Evolutionary conservation across 2,329 filamentous ascomycete genomes (phyloP), one percentile per base, ranked within the genome.

Genomic region (Trichoderma gracile): DNA sequence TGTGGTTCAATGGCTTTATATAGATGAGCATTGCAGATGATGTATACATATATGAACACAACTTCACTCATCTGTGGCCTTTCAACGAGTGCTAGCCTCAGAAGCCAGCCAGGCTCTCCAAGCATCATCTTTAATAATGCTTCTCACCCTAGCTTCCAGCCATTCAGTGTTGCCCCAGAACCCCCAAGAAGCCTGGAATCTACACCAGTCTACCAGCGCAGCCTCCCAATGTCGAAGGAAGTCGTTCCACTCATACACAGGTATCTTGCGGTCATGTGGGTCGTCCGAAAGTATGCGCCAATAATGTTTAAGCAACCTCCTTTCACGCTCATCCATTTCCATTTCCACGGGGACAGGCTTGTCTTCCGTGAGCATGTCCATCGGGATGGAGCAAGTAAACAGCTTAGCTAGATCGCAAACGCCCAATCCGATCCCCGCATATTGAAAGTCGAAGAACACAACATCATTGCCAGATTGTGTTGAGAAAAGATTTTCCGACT

Each of bases 401-500:
- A 89, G 73, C 70, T 89, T 89, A 2, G 86, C 87, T 0, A 90
- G 76, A 71, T 90, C 88, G 67, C 86, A 87, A 0, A 86, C 86
- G 0, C 88, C 87, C 0, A 89, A 72, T 0, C 88, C 87, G 0
- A 89, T 73, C 0, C 88, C 88, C 0, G 84, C 81, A 68, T 90
- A 90, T 68, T 90, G 88, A 63, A 90, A 90, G 71, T 90, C 88
- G 69, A 86, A 89, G 67, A 90, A 87, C 0, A 85, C 86, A 1
- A 87, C 85, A 3, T 76, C 65, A 2, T 82, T 74, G 1, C 84
- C 85, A 0, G 72, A 68, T 0, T 70, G 64, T 0, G 77, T 85
- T 0, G 84, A 85, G 69, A 89, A 89, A 7, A 90, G 78, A 65
- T 90, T 90, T 68, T 89, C 87, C 0, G 84, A 87, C 72, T 90